Base-by-base conservation (phyloP, 2,329 filamentous ascomycete species). In the Mariannaea sp. region DNA sequence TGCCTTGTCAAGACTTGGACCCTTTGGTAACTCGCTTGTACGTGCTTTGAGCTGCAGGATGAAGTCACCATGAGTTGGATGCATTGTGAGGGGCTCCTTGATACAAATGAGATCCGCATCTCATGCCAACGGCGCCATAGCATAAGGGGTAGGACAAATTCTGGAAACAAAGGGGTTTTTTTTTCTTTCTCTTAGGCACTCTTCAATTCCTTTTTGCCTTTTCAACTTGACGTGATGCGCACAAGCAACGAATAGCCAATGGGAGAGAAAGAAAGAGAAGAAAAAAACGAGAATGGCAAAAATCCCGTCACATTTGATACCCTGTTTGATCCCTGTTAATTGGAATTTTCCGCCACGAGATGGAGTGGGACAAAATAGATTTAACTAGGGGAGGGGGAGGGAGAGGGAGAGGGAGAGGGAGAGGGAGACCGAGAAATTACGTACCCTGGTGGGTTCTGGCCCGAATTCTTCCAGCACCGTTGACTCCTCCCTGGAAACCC, bases 11-110 rank as follows among this genome's bases (percentile, higher is more conserved):
- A 49, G 45, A n/a, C n/a, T n/a, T n/a, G n/a, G n/a, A n/a, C n/a
- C n/a, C n/a, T n/a, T n/a, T n/a, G n/a, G n/a, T n/a, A n/a, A n/a
- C n/a, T n/a, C n/a, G n/a, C n/a, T n/a, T n/a, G 53, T 41, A 45
- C 45, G 43, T 42, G 30, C 40, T 45, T 33, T n/a, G 39, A 42
- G 60, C 53, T 65, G 64, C 60, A 64, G 46, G 51, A 59, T 64
- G 60, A 66, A 65, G 64, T 66, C 64, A 64, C 60, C 43, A 29
- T 53, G 62, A 58, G 55, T n/a, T 54, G 56, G 51, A 53, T 46
- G 46, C 39, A 53, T 49, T 53, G 51, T 46, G 29, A 53, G 29
- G 48, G 44, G 38, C 44, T 49, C 57, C 49, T 53, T 32, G 30
- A 13, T 30, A 40, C 49, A 39, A 26, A 35, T 45, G 60, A 56